These are phyloP conservation scores for Pelargonium myrrhifolium DNA, from an alignment of 441 rosid genomes.

Conservation along the genomic window DNA sequence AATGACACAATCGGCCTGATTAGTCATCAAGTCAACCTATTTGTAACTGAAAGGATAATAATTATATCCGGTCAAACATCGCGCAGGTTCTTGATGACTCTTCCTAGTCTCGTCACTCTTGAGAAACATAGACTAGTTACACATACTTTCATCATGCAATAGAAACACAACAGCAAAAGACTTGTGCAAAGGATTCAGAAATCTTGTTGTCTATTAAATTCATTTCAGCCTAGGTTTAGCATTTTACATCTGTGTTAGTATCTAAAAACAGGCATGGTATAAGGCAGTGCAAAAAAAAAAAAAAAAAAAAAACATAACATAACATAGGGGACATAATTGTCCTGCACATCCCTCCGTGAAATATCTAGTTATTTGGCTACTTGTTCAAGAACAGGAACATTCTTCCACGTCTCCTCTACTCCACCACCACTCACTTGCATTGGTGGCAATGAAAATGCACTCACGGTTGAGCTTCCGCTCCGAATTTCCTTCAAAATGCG, in stretches of 20 bases:
- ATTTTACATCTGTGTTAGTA: constrained; percentile 38
- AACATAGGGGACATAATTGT: too few species aligned
- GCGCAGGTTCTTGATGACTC: too few species aligned
- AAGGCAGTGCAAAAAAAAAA: not conserved
- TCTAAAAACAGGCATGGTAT: constrained; percentile 19
- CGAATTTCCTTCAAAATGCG: constrained; percentile 68
- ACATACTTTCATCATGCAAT: too few species aligned
- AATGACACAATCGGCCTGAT: too few species aligned
- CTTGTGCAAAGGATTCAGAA: too few species aligned
- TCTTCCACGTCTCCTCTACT: constrained; percentile 51
- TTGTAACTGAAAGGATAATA: too few species aligned
- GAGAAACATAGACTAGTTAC: too few species aligned
- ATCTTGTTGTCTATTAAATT: constrained; percentile 15
- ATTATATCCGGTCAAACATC: too few species aligned
- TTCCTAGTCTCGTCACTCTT: too few species aligned
- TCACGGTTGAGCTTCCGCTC: constrained; percentile 74
- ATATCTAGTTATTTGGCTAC: constrained; percentile 39
- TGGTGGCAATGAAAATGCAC: constrained; percentile 72
- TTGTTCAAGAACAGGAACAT: constrained; percentile 45
- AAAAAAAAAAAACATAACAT: not conserved
- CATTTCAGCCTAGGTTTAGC: constrained; percentile 11
- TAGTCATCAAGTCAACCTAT: too few species aligned
- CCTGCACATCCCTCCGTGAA: not conserved
- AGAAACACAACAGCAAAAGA: too few species aligned
- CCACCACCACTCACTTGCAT: constrained; percentile 45